Conservation (phyloP, 352 stramenopile species). For the Phytophthora foliorum region DNA sequence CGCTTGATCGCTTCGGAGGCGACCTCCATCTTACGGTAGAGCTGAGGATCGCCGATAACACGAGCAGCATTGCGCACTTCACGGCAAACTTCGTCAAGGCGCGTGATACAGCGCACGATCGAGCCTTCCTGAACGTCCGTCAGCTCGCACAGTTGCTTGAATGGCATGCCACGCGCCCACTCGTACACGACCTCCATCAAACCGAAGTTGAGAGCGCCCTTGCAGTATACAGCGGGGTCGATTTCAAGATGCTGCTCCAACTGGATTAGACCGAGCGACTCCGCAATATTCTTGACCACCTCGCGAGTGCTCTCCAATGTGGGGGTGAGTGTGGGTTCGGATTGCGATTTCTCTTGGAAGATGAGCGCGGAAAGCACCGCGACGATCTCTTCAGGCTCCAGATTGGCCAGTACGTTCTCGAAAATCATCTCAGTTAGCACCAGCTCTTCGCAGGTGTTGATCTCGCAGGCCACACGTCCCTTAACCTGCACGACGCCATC, state of each 20-base stretch:
- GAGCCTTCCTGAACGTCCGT: conserved; percentile 98
- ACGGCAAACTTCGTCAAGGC: conserved; percentile 97
- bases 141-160: conserved; percentile 96
- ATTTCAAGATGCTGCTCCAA: conserved; percentile 88
- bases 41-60: conserved; percentile 94
- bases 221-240: conserved; percentile 93
- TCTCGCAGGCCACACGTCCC: conserved; percentile 97
- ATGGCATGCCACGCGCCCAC: conserved; percentile 98
- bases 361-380: conserved; percentile 96
- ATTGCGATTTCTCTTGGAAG: conserved; percentile 96
- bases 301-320: conserved; percentile 84
- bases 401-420: conserved; percentile 96
- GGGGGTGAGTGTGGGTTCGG: conserved; percentile 75
- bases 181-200: conserved; percentile 97
- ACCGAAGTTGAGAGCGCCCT: conserved; percentile 96
- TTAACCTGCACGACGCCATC: conserved; percentile 95
- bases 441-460: conserved; percentile 98
- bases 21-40: conserved; percentile 98
- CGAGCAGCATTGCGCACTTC: conserved; percentile 97
- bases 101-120: conserved; percentile 98
- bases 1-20: conserved; percentile 97
- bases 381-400: conserved; percentile 98
- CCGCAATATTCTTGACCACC: conserved; percentile 88
- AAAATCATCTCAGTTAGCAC: conserved; percentile 99
- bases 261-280: conserved; percentile 85